These are phyloP conservation scores for Aspergillus ochraceoroseus DNA, from an alignment of 2,329 filamentous ascomycete genomes.

Conservation along the genomic window DNA sequence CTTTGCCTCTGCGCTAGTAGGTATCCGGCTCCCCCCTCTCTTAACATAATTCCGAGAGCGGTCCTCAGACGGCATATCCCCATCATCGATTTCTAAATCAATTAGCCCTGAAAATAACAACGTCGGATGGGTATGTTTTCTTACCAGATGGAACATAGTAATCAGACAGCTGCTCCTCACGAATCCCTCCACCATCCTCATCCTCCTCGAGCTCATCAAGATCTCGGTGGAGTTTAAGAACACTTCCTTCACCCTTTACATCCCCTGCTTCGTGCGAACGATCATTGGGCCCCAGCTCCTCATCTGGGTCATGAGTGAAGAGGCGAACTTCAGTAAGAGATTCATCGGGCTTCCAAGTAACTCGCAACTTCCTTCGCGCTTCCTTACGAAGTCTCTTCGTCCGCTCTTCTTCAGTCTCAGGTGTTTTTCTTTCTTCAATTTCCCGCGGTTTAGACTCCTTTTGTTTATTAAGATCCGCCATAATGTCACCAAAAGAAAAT, in stretches of 20 bases:
- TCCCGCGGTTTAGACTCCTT: constrained; percentile 52
- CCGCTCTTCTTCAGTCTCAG: constrained; percentile 58
- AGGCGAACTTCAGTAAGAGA: constrained; percentile 54
- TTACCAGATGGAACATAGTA: constrained; percentile 36
- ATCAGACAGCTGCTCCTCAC: constrained; percentile 39
- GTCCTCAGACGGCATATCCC: constrained; percentile 33
- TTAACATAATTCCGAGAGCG: constrained; percentile 40
- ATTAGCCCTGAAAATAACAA: constrained; percentile 9
- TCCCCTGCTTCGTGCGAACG: constrained; percentile 57
- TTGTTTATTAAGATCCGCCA: constrained; percentile 52
- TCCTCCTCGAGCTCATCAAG: constrained; percentile 57
- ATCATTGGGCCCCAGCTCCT: constrained; percentile 56
- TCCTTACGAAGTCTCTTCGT: constrained; percentile 58
- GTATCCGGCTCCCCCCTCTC: constrained; percentile 39
- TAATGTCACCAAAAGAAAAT: constrained; percentile 48
- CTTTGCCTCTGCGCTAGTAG: constrained; percentile 40
- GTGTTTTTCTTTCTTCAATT: constrained; percentile 49
- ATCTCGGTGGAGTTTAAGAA: constrained; percentile 50
- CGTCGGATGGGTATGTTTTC: constrained; percentile 5
- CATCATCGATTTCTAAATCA: constrained; percentile 39
- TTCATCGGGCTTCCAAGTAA: constrained; percentile 57
- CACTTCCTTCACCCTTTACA: constrained; percentile 53
- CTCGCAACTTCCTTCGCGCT: constrained; percentile 55
- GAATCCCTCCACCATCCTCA: constrained; percentile 50
- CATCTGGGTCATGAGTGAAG: constrained; percentile 60